Evolutionary conservation across 2,329 filamentous ascomycete genomes (phyloP), one percentile per base, ranked within the genome.

Genomic region (Ophiostoma sp.): DNA sequence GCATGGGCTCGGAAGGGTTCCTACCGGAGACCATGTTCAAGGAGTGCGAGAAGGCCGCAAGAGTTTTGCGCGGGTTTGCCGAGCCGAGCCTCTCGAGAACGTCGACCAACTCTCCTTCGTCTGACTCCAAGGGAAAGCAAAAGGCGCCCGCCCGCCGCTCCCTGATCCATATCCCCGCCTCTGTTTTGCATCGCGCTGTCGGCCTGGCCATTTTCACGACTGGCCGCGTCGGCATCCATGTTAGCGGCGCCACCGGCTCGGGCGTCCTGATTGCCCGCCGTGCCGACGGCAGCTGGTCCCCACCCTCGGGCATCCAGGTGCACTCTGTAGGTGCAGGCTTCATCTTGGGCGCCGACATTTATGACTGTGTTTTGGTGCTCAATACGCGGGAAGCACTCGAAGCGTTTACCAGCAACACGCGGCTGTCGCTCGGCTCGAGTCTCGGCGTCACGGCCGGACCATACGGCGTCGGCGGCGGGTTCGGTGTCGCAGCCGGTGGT

Each of bases 11-110:
- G 66, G 94, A 97, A 82, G 92, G 93, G 28, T 97, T 97, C 82
- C 92, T 95, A 88, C 94, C 94, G 0, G 93, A 92, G 72, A 91
- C 91, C 0, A 85, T 97, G 76, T 94, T 97, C 80, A 94, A 94
- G 81, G 95, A 97, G 83, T 92, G 92, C 77, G 94, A 97, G 82
- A 97, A 97, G 84, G 93, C 94, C 0, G 94, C 94, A 45, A 86
- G 93, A 15, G 97, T 97, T 66, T 81, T 97, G 33, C 89, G 89
- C 79, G 92, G 90, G 76, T 98, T 98, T 82, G 57, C 57, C 31
- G 57, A 36, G 25, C 55, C 11, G 25, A 57, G 25, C 7, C 31
- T 39, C 2, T 4, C 31, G 31, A 17, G 31, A 3, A 63, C 33
- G 59, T 22, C 59, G 59, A 12, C 59, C 9, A 2, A 11, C 9